Evolutionary conservation across 495 filamentous ascomycete species (phyloP).

Genomic region (Acidiella bohemica): DNA sequence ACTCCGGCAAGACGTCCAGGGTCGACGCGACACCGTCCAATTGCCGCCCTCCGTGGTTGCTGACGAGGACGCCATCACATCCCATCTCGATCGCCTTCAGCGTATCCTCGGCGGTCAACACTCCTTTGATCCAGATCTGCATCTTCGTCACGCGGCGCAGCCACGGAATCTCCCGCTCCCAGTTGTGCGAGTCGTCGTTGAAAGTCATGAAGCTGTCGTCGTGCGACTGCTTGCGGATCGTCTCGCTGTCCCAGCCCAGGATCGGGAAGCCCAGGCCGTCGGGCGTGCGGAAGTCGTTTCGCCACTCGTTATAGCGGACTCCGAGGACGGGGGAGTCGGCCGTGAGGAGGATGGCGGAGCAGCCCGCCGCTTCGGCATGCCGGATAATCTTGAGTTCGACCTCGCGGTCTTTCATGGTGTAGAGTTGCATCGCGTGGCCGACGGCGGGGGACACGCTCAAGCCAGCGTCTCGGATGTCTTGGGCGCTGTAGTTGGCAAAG

Average conservation of each 20-base stretch:
- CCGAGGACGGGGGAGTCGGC: conserved; percentile 24
- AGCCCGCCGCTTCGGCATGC: conserved; percentile 27
- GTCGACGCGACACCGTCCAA: conserved; percentile 34
- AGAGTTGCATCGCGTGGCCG: conserved; percentile 37
- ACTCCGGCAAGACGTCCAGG: conserved; percentile 35
- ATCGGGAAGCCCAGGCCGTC: conserved; percentile 20
- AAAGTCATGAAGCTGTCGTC: conserved; percentile 23
- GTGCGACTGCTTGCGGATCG: conserved; percentile 16
- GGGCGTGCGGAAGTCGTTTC: conserved; percentile 22
- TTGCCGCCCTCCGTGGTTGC: conserved; percentile 34
- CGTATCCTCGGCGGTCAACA: conserved; percentile 28
- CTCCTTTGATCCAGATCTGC: conserved; percentile 34
- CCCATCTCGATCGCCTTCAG: conserved; percentile 25
- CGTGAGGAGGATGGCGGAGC: conserved; percentile 21
- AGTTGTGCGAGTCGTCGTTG: conserved; percentile 28
- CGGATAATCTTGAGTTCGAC: conserved; percentile 25
- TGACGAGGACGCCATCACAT: conserved; percentile 32
- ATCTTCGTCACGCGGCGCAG: conserved; percentile 26
- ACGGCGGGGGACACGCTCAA: conserved; percentile 29
- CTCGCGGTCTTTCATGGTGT: conserved; percentile 31
- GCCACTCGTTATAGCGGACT: conserved; percentile 20
- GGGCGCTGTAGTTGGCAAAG: conserved; percentile 38
- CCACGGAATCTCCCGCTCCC: conserved; percentile 29
- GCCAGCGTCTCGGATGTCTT: conserved; percentile 34
- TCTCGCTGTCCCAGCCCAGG: conserved; percentile 12